These are phyloP conservation scores for Aspergillus sclerotioniger DNA, from an alignment of 495 filamentous ascomycete genomes.

Conservation along the genomic window DNA sequence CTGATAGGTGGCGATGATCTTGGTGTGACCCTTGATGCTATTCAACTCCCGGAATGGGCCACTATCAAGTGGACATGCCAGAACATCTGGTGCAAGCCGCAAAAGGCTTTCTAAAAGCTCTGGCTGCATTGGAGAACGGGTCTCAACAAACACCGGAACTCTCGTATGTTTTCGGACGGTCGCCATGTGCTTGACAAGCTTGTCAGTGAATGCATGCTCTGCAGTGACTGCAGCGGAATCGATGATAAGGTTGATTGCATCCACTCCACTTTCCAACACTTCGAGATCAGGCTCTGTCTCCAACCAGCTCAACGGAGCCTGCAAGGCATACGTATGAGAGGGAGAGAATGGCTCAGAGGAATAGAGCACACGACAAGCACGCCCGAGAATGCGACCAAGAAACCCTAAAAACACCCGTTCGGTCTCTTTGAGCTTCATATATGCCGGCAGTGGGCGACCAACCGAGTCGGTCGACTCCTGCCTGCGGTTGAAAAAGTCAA, in stretches of 20 bases:
- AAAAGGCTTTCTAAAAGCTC: conserved; percentile 15
- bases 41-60: not conserved
- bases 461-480: conserved; percentile 7
- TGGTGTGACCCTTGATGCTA: not conserved
- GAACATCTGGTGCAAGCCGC: conserved; percentile 24
- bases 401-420: conserved; percentile 30
- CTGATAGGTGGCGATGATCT: not conserved
- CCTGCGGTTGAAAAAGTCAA: conserved; percentile 67
- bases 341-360: conserved; percentile 17
- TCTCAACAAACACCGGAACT: conserved; percentile 22
- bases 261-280: conserved; percentile 56
- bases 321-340: conserved; percentile 55
- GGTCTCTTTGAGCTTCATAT: conserved; percentile 40
- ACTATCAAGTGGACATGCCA: conserved; percentile 15
- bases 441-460: conserved; percentile 2
- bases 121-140: too few relatives aligned
- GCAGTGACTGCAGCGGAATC: conserved; percentile 23
- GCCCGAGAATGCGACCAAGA: not conserved
- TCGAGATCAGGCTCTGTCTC: conserved; percentile 50
- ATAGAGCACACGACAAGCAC: conserved; percentile 1
- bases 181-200: conserved; percentile 18
- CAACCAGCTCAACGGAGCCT: conserved; percentile 52
- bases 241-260: conserved; percentile 60
- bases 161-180: conserved; percentile 20
- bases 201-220: not conserved